Base-by-base conservation (phyloP, 345 rosid genomes). In the Euphorbia peplus region DNA sequence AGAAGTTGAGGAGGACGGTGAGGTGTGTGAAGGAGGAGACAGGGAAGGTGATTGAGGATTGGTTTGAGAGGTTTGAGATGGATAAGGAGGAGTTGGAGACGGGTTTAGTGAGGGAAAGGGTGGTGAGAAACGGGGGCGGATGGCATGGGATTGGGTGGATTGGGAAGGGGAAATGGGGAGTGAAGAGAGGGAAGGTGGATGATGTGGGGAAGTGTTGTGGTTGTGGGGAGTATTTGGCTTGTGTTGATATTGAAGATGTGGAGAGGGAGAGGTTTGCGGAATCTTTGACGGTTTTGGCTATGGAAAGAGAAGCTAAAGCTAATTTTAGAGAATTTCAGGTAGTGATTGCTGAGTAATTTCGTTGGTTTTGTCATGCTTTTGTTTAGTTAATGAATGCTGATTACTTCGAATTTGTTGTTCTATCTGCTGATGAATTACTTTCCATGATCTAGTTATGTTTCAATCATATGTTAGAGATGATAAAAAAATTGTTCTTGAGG, bases 141-240 rank as follows among this genome's bases (percentile, higher is more conserved):
- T 93, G 95, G 96, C 97, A 93, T 70, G 97, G 98, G 59, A 65
- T 85, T 50, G 98, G 98, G 18, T 93, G 97, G 97, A 74, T 86
- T 73, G 97, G 97, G 67, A 70, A 82, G 53, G 96, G 95, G 29
- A 86, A 75, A 63, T 93, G 92, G 93, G 71, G 62, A 37, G 85
- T 86, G 76, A 75, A 65, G 73, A 87, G 81, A 75, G 92, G 86
- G 67, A 75, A 12, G 60, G 88, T 84, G 50, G 77, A 80, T 52
- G 62, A 30, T 35, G 68, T 39, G 41, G 96, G 98, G 15, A 72
- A 68, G 66, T 91, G 98, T 76, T 78, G 82, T 42, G 80, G 85
- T 77, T 93, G 96, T 53, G 78, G 82, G 47, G 92, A 81, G 63
- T 80, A 63, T 30, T 70, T 93, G 77, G 90, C 62, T 76, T 82